Evolutionary conservation across 1,284 basidiomycete species (phyloP).

Genomic region (Ganoderma leucocontextum): DNA sequence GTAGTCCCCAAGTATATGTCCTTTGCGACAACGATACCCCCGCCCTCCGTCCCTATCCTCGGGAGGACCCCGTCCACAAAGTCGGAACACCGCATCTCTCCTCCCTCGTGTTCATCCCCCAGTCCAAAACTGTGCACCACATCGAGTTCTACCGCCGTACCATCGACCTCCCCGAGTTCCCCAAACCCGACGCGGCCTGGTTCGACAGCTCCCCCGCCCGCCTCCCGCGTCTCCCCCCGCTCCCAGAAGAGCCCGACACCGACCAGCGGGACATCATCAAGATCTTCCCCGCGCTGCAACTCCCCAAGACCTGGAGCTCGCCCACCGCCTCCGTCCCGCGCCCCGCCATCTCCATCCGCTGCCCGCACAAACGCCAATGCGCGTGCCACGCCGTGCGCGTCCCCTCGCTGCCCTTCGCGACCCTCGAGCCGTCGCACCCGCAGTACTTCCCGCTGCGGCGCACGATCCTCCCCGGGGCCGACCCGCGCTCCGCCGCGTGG

Average conservation of each 20-base stretch:
- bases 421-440: constrained; percentile 25
- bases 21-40: constrained; percentile 13
- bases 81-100: constrained; percentile 18
- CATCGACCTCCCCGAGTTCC: constrained; percentile 34
- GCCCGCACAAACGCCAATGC: constrained; percentile 14
- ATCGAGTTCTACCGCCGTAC: constrained; percentile 34
- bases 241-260: constrained; percentile 11
- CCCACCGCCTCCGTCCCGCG: constrained; percentile 27
- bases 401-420: constrained; percentile 25
- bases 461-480: constrained; percentile 12
- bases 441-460: constrained; percentile 36
- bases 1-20: constrained; percentile 5
- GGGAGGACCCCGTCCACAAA: neutral
- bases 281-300: constrained; percentile 35
- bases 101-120: constrained; percentile 24
- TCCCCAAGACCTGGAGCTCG: constrained; percentile 33
- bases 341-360: constrained; percentile 31
- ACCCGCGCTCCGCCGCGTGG: constrained; percentile 24
- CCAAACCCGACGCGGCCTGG: constrained; percentile 27
- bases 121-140: constrained; percentile 24
- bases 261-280: constrained; percentile 32
- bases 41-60: neutral
- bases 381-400: constrained; percentile 18
- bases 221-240: constrained; percentile 27
- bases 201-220: constrained; percentile 26